Conservation (phyloP, 306 rosid species). For the Cucumis sativus region Cucumber_9930_V3 NC_026655.2:3435501-3436000, state of each 20-base stretch:
- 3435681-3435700: not conserved
- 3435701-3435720: not conserved
- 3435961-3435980: not conserved
- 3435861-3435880: not conserved
- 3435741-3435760: constrained; percentile 59
- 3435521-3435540: constrained; percentile 29
- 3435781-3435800: constrained; percentile 66
- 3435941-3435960: not conserved
- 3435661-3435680: not conserved
- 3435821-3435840: constrained; percentile 39
- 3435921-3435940: not conserved
- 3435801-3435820: constrained; percentile 38
- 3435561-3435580: constrained; percentile 23
- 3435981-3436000: not conserved
- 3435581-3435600: constrained; percentile 25
- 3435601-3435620: constrained; percentile 21
- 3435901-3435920: not conserved
- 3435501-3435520: constrained; percentile 14
- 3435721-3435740: constrained; percentile 41
- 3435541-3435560: constrained; percentile 31
- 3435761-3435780: constrained; percentile 58
- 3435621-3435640: constrained; percentile 26
- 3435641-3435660: constrained; percentile 23
- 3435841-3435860: not conserved
- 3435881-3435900: not conserved